A percentile compares a stretch with the other conserved stretches of the same genome.
These are phyloP conservation scores for Gastrolobium bilobum DNA, from an alignment of 306 rosid species.

Conservation along the genomic window DNA sequence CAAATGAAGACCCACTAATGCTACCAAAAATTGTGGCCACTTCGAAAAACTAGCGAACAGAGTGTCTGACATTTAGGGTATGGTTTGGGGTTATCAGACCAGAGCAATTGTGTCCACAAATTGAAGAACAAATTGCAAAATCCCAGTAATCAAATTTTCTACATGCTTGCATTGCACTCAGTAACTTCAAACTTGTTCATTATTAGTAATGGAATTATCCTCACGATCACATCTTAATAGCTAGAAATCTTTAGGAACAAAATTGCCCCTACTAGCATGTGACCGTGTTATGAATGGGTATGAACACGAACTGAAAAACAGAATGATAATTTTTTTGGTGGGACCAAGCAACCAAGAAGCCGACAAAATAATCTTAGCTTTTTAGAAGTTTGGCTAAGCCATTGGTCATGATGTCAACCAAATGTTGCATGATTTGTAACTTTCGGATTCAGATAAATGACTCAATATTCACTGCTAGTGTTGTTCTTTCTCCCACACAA, in stretches of 20 bases:
- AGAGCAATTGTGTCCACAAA: constrained; percentile 49
- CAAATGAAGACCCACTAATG: constrained; percentile 1
- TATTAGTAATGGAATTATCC: constrained; percentile 48
- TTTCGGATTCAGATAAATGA: constrained; percentile 55
- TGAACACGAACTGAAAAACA: constrained; percentile 60
- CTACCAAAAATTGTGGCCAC: constrained; percentile 23
- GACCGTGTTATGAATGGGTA: constrained; percentile 51
- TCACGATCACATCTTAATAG: constrained; percentile 25
- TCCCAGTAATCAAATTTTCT: constrained; percentile 7
- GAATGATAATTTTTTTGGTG: constrained; percentile 52
- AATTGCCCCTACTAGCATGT: constrained; percentile 56
- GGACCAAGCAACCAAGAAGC: constrained; percentile 52
- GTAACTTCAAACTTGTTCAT: constrained; percentile 43
- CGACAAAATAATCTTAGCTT: constrained; percentile 64
- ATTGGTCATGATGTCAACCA: constrained; percentile 43
- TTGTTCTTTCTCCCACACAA: constrained; percentile 54
- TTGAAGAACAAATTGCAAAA: constrained; percentile 35
- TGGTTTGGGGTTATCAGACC: constrained; percentile 17
- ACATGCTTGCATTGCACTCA: constrained; percentile 50
- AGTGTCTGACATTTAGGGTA: constrained; percentile 29
- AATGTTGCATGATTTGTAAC: constrained; percentile 60
- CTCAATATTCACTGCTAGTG: constrained; percentile 40
- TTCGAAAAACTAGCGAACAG: constrained; percentile 15
- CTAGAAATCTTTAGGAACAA: constrained; percentile 45
- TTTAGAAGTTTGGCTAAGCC: constrained; percentile 44